Percentiles rank a stretch among this genome's conserved stretches.
These are phyloP conservation scores for Penicillium sclerotigenum DNA, from an alignment of 2,329 filamentous ascomycete genomes.

Conservation along the genomic window DNA sequence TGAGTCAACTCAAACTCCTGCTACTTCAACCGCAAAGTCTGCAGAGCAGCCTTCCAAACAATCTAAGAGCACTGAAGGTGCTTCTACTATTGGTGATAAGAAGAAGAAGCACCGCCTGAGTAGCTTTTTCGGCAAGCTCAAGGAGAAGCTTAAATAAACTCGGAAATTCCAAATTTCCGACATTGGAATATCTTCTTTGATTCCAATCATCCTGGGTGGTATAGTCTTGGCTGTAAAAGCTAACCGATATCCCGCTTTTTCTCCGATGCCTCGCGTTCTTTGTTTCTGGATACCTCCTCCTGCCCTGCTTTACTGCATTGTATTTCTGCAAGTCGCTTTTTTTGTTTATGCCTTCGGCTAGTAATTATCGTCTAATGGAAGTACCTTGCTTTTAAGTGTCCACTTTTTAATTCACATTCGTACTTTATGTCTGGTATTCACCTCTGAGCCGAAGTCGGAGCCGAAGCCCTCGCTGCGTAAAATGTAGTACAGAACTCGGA, in stretches of 20 bases:
- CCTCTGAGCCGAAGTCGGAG: slow-evolving; percentile 4
- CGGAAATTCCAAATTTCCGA: neutral
- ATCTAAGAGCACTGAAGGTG: slow-evolving; percentile 7
- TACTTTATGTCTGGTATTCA: neutral
- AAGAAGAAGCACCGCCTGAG: slow-evolving; percentile 64
- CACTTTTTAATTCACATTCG: neutral
- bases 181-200: neutral
- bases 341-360: slow-evolving; percentile 17
- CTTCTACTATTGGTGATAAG: slow-evolving; percentile 34
- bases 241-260: neutral
- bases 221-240: neutral
- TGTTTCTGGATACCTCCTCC: slow-evolving; percentile 28
- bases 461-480: neutral
- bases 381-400: slow-evolving; percentile 1
- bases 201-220: neutral
- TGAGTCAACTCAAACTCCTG: slow-evolving; percentile 18
- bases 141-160: slow-evolving; percentile 51
- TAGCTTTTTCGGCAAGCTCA: slow-evolving; percentile 56
- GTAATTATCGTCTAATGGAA: slow-evolving; percentile 16
- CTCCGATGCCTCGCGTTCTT: slow-evolving; percentile 8
- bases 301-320: slow-evolving; percentile 23
- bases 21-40: slow-evolving; percentile 21
- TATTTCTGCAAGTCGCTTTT: slow-evolving; percentile 21
- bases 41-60: slow-evolving; percentile 12
- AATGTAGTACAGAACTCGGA: slow-evolving; percentile 4